A percentile compares a stretch with the other conserved stretches of the same genome.
These are phyloP conservation scores for Sporothrix schenckii DNA, from an alignment of 2,329 filamentous ascomycete genomes.

Conservation along the genomic window DNA sequence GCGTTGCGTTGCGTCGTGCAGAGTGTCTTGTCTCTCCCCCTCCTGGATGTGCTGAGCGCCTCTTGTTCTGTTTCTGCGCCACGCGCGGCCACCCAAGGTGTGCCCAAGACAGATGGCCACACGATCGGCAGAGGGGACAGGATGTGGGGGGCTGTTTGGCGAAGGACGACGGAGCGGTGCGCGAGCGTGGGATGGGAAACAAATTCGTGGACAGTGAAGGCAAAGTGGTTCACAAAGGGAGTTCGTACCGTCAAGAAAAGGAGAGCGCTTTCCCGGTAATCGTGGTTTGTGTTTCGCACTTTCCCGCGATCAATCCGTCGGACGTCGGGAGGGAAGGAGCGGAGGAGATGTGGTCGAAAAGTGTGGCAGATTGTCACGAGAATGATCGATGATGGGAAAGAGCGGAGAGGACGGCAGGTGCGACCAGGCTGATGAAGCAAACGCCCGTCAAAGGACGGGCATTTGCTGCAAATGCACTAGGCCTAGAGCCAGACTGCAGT, in stretches of 20 bases:
- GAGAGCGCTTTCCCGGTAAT: neutral
- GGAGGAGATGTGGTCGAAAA: neutral
- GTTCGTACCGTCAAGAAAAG: slow-evolving; percentile 7
- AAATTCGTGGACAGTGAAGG: neutral
- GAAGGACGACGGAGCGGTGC: neutral
- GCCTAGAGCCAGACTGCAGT: neutral
- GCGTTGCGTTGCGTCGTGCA: slow-evolving; percentile 18
- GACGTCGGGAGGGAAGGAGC: slow-evolving; percentile 12
- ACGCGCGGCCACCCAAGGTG: slow-evolving; percentile 8
- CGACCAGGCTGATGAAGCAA: slow-evolving; percentile 29
- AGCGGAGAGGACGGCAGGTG: slow-evolving; percentile 22
- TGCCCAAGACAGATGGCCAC: slow-evolving; percentile 8
- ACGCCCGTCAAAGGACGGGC: slow-evolving; percentile 14
- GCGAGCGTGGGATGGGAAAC: slow-evolving; percentile 19
- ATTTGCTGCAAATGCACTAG: slow-evolving; percentile 20
- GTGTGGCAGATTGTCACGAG: slow-evolving; percentile 27
- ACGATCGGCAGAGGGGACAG: slow-evolving; percentile 4
- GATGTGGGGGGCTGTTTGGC: slow-evolving; percentile 6
- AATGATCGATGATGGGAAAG: slow-evolving; percentile 21
- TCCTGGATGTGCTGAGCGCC: slow-evolving; percentile 2
- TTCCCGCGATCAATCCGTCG: neutral
- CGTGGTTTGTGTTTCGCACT: neutral
- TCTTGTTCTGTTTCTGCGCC: slow-evolving; percentile 25
- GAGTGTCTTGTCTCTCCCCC: neutral
- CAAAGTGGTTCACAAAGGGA: neutral